Evolutionary conservation across 306 rosid species (phyloP).

Genomic region (Prunus padus): DNA sequence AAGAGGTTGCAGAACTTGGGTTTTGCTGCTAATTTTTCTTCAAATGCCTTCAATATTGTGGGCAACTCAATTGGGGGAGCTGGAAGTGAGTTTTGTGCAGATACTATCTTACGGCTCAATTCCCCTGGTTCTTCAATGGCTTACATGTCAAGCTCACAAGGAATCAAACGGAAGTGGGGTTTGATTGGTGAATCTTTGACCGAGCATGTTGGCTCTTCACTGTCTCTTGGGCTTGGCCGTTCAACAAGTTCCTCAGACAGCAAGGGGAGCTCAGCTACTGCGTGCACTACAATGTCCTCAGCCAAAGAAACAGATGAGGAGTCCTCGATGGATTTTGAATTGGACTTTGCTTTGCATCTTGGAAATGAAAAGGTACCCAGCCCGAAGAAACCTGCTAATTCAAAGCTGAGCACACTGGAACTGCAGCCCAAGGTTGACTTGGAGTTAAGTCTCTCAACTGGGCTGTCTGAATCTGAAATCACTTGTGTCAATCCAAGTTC

Average conservation of each 20-base stretch:
- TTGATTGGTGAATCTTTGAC: conserved; percentile 45
- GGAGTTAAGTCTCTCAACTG: conserved; percentile 80
- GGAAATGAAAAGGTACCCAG: conserved; percentile 64
- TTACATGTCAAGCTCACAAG: conserved; percentile 44
- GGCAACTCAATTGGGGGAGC: conserved; percentile 46
- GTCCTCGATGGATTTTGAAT: conserved; percentile 75
- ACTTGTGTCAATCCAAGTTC: conserved; percentile 49
- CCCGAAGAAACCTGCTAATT: conserved; percentile 43
- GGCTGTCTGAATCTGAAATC: conserved; percentile 68
- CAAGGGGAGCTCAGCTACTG: conserved; percentile 85
- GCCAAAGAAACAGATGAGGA: conserved; percentile 86
- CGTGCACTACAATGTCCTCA: conserved; percentile 82
- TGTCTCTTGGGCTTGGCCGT: conserved; percentile 78
- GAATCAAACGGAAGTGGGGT: conserved; percentile 81
- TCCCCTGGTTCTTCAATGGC: conserved; percentile 57
- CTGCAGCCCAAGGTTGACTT: conserved; percentile 61
- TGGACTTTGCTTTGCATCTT: conserved; percentile 68
- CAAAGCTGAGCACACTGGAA: conserved; percentile 40
- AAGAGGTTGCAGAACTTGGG: conserved; percentile 56
- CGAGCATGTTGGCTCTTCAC: conserved; percentile 60
- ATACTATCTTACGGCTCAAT: conserved; percentile 70
- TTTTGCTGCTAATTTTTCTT: conserved; percentile 52
- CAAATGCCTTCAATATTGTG: conserved; percentile 64
- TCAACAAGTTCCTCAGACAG: conserved; percentile 85
- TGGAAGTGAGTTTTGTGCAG: conserved; percentile 46